These are phyloP conservation scores for Morella rubra DNA, from an alignment of 306 rosid genomes.

Conservation along the genomic window DNA sequence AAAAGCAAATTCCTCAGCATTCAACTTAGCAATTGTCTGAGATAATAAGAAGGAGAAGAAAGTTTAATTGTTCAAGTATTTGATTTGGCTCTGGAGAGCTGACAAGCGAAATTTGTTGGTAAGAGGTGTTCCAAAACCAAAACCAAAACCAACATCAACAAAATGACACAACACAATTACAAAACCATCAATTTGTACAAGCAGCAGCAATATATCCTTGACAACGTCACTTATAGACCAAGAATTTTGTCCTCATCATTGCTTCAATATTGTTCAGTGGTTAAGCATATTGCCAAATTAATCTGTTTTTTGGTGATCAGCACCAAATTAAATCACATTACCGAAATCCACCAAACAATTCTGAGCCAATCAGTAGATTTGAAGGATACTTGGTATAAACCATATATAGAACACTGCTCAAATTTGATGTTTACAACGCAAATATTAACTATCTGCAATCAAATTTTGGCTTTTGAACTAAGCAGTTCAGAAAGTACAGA, in stretches of 20 bases:
- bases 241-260: no score
- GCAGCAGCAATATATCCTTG: neutral
- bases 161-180: neutral
- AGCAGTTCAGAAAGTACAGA: neutral
- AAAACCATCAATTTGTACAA: neutral
- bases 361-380: neutral
- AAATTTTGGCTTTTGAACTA: neutral
- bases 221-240: no score
- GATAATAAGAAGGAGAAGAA: neutral
- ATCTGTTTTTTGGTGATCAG: neutral
- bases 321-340: neutral
- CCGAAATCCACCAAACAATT: neutral
- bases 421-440: neutral
- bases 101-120: neutral
- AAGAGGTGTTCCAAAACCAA: neutral
- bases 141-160: neutral
- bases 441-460: neutral
- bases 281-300: neutral
- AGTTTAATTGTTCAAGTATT: neutral
- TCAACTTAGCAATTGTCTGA: neutral
- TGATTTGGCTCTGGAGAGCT: neutral
- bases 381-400: neutral
- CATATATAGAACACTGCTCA: neutral
- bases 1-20: conserved; percentile 9
- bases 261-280: no score